Conservation (phyloP, 257 asterid species). For the Rhazya stricta region DNA sequence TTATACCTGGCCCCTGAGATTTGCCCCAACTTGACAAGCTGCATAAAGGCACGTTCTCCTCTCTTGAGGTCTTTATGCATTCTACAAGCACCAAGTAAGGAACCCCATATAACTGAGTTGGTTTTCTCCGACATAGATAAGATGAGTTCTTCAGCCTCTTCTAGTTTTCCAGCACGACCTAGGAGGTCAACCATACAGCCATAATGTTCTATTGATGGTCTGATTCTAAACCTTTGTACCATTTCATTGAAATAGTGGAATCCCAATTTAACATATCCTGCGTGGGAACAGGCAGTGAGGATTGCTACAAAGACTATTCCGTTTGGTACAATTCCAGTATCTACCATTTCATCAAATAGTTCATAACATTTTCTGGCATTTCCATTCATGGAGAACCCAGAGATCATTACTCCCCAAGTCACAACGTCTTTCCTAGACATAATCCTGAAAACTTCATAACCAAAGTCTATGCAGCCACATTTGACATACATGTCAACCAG, state of each 20-base stretch:
- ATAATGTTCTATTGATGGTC: slow-evolving; percentile 30
- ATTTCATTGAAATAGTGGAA: slow-evolving; percentile 23
- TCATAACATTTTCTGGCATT: slow-evolving; percentile 22
- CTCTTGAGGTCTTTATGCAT: slow-evolving; percentile 20
- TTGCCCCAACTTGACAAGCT: slow-evolving; percentile 16
- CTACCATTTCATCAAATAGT: slow-evolving; percentile 24
- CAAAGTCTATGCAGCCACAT: slow-evolving; percentile 27
- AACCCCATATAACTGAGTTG: slow-evolving; percentile 26
- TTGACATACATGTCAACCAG: slow-evolving; percentile 32
- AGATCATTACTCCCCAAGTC: slow-evolving; percentile 29
- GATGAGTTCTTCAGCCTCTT: slow-evolving; percentile 27
- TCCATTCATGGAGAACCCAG: slow-evolving; percentile 25
- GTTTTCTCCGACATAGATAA: slow-evolving; percentile 22
- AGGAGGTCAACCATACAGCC: slow-evolving; percentile 37
- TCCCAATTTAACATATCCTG: slow-evolving; percentile 23
- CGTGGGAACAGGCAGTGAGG: slow-evolving; percentile 30
- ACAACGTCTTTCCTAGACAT: slow-evolving; percentile 26
- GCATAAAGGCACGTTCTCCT: slow-evolving; percentile 14
- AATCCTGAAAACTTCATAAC: slow-evolving; percentile 21
- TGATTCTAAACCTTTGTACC: slow-evolving; percentile 19
- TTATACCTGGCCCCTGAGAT: slow-evolving; percentile 22
- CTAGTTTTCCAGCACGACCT: slow-evolving; percentile 23
- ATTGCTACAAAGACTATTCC: slow-evolving; percentile 22
- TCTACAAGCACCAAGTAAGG: slow-evolving; percentile 27
- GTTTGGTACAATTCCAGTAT: slow-evolving; percentile 15